Evolutionary conservation across 2,329 filamentous ascomycete genomes (phyloP), one percentile per base, ranked within the genome.

Genomic region (Alternaria sp.): DNA sequence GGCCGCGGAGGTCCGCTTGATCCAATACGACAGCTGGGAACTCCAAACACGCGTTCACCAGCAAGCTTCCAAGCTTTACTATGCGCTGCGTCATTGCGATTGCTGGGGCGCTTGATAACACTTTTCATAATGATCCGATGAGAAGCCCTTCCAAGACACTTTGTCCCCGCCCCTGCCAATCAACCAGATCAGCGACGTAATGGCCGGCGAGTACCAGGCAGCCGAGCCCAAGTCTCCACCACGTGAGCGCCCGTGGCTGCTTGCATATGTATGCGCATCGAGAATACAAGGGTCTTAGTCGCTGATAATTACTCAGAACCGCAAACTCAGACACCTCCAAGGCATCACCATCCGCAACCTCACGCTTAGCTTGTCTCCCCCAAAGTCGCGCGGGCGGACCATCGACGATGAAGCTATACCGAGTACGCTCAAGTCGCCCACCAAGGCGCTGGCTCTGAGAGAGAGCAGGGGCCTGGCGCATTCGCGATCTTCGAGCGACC

Each of bases 301-400:
- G 46, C 61, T 58, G 62, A 51, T 46, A 11, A n/a, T n/a, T n/a
- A n/a, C n/a, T n/a, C 71, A 96, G 86, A 97, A 97, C 79, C 92
- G 94, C 78, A 94, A 91, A 79, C 85, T 98, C 57, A 90, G 95
- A 58, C 94, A 97, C 83, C 87, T 97, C 5, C 90, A 92, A 73
- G 93, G 93, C 70, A 88, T 98, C 71, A 95, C 92, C 60, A 83
- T 97, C 55, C 92, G 95, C 61, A 97, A 97, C 79, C 84, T 97
- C 46, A 89, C 89, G 65, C 89, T 97, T n/a, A 69, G 69, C 84
- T 84, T 23, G 84, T 26, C 20, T 5, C 84, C 62, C 82, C 82
- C 73, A 82, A 74, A 86, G 63, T 68, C 77, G 41, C 84, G 84
- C 56, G 82, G 84, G 14, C 87, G 86, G 79, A 91, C 92, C 43